Conservation (phyloP, 1,139 yeast genomes). For the Groenewaldozyma sp. region DNA sequence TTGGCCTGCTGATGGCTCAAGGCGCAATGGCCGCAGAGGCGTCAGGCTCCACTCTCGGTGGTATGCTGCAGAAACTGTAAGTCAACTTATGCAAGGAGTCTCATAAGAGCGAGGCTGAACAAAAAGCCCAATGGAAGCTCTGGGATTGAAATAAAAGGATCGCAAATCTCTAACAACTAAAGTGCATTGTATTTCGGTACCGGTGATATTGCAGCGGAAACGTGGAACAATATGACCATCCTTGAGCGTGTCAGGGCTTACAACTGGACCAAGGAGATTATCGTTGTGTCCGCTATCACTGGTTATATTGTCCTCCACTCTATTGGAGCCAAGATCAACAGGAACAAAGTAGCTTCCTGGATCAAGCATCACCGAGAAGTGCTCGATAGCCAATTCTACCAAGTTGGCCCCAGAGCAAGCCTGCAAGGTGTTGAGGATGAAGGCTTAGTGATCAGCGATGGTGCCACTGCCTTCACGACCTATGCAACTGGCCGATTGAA, state of each 20-base stretch:
- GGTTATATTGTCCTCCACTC: conserved; percentile 33
- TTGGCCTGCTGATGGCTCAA: background rate
- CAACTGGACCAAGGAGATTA: conserved; percentile 69
- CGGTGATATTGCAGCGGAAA: conserved; percentile 14
- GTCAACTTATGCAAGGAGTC: no score
- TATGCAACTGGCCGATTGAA: conserved; percentile 88
- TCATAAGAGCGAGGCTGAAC: no score
- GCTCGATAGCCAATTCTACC: conserved; percentile 63
- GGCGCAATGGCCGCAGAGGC: conserved; percentile 1
- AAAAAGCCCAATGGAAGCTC: no score
- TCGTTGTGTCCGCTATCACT: conserved; percentile 43
- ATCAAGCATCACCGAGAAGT: conserved; percentile 38
- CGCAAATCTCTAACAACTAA: conserved; percentile 1
- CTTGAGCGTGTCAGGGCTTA: conserved; percentile 34
- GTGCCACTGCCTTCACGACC: conserved; percentile 58
- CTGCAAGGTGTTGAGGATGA: background rate
- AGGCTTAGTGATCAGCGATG: conserved; percentile 50
- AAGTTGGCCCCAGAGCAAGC: conserved; percentile 56
- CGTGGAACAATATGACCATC: conserved; percentile 29
- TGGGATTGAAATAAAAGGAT: no score
- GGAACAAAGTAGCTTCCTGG: conserved; percentile 43
- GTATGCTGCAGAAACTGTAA: conserved; percentile 6
- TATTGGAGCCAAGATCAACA: conserved; percentile 54
- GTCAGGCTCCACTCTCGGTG: background rate
- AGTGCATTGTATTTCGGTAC: background rate